A percentile compares a stretch with the other conserved stretches of the same genome.
These are phyloP conservation scores for Plasmodium adleri DNA, from an alignment of 169 alveolate genomes.

Conservation along the genomic window DNA sequence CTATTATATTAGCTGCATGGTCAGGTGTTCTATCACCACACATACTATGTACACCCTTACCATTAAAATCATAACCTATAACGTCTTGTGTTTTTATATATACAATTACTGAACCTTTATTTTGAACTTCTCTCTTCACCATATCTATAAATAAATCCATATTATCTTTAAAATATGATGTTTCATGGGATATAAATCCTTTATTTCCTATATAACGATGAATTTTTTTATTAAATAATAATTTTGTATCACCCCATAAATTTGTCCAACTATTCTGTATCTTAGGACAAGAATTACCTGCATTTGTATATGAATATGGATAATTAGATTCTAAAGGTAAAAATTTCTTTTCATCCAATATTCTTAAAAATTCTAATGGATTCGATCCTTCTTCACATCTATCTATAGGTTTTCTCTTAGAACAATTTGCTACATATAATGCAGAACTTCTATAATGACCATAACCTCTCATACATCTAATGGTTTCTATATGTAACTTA, in stretches of 20 bases:
- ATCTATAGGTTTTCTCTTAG: slow-evolving; percentile 9
- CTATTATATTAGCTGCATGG: slow-evolving; percentile 75
- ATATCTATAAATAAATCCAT: slow-evolving; percentile 48
- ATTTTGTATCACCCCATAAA: slow-evolving; percentile 30
- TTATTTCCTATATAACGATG: too few relatives aligned
- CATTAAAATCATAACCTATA: slow-evolving; percentile 75
- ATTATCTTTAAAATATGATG: background rate
- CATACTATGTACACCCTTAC: slow-evolving; percentile 42
- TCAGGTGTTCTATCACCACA: slow-evolving; percentile 70
- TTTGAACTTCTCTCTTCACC: slow-evolving; percentile 60
- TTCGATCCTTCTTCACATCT: slow-evolving; percentile 39
- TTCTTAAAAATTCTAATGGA: slow-evolving; percentile 53
- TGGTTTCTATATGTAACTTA: slow-evolving; percentile 63
- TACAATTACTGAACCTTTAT: slow-evolving; percentile 77
- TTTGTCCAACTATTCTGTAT: slow-evolving; percentile 8
- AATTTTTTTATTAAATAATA: slow-evolving; percentile 1
- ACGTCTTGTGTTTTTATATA: slow-evolving; percentile 66
- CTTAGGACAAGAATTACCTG: slow-evolving; percentile 15
- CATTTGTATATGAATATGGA: slow-evolving; percentile 26
- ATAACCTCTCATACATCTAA: slow-evolving; percentile 77
- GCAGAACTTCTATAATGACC: slow-evolving; percentile 64
- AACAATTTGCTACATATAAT: slow-evolving; percentile 49
- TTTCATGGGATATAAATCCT: slow-evolving; percentile 14
- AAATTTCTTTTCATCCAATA: slow-evolving; percentile 14
- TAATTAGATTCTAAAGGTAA: slow-evolving; percentile 52